Conservation (phyloP, 2,329 filamentous ascomycete species). For the Colletotrichum nymphaeae region DNA sequence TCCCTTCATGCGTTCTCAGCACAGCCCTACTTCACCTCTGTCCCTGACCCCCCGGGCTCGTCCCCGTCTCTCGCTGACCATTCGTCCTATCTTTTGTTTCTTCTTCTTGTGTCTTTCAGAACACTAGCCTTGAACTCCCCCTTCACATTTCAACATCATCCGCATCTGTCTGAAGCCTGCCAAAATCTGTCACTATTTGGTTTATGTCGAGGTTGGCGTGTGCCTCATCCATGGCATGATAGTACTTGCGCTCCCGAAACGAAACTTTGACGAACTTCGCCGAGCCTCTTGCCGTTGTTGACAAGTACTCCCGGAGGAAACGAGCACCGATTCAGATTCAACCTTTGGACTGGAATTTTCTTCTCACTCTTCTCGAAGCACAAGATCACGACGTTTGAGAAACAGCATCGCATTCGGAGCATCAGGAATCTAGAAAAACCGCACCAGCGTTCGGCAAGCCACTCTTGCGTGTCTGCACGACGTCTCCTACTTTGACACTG, state of each 20-base stretch:
- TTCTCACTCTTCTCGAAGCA: constrained; percentile 36
- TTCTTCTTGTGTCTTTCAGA: constrained; percentile 36
- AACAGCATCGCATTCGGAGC: not conserved
- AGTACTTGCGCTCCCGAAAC: constrained; percentile 37
- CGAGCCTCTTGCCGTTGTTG: constrained; percentile 5
- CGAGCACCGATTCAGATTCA: constrained; percentile 39
- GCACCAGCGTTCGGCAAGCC: constrained; percentile 23
- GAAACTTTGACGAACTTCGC: constrained; percentile 35
- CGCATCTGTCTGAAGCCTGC: constrained; percentile 10
- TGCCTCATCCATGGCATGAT: constrained; percentile 34
- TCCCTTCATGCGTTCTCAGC: constrained; percentile 45
- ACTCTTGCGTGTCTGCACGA: constrained; percentile 6
- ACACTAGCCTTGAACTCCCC: constrained; percentile 24
- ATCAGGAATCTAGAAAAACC: constrained; percentile 2
- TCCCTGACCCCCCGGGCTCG: constrained; percentile 35
- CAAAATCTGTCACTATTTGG: constrained; percentile 23
- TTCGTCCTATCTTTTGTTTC: constrained; percentile 43
- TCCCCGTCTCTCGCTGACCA: constrained; percentile 34
- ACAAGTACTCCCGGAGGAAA: constrained; percentile 29
- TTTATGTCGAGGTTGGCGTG: constrained; percentile 23
- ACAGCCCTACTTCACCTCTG: constrained; percentile 42
- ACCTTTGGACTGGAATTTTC: constrained; percentile 35
- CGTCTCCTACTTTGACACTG: constrained; percentile 21
- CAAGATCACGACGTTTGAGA: not conserved
- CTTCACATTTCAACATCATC: constrained; percentile 21